phyloP scores from a whole-genome alignment of 2,329 filamentous ascomycete genomes.

The Talaromyces atroroseus region DNA sequence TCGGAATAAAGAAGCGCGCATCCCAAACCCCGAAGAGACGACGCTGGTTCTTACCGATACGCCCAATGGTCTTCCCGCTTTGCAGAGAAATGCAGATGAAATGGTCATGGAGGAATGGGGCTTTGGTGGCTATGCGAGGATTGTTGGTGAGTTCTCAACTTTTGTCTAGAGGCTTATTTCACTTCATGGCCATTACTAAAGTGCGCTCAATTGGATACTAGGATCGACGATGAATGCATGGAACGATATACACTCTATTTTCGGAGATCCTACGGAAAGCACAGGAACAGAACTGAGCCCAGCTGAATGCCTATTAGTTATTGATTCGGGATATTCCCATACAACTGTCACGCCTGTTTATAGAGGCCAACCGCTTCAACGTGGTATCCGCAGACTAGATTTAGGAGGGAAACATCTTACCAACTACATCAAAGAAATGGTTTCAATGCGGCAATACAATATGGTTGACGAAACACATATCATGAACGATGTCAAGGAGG shows the following conservation, averaged over 20 bases:
- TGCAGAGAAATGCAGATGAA: slow-evolving; percentile 90
- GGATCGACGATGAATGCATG: slow-evolving; percentile 75
- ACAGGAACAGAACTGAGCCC: slow-evolving; percentile 45
- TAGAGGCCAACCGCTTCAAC: slow-evolving; percentile 71
- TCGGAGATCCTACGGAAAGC: slow-evolving; percentile 53
- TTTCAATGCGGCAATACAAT: slow-evolving; percentile 88
- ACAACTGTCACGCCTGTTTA: slow-evolving; percentile 86
- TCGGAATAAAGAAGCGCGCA: slow-evolving; percentile 40
- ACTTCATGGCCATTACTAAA: not conserved
- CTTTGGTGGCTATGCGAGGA: slow-evolving; percentile 78
- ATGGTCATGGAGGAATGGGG: slow-evolving; percentile 97
- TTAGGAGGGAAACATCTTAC: slow-evolving; percentile 90
- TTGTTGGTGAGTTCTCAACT: slow-evolving; percentile 52
- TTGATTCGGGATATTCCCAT: slow-evolving; percentile 90
- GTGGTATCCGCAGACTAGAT: slow-evolving; percentile 76
- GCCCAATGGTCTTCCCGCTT: slow-evolving; percentile 69
- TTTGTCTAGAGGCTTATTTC: not conserved
- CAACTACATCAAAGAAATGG: slow-evolving; percentile 82
- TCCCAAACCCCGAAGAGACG: slow-evolving; percentile 67
- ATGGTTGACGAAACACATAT: slow-evolving; percentile 92
- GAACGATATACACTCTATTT: slow-evolving; percentile 66
- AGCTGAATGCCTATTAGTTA: slow-evolving; percentile 75
- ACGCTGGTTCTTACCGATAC: slow-evolving; percentile 80
- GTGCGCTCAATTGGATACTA: slow-evolving; percentile 26
- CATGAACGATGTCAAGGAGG: slow-evolving; percentile 94